phyloP scores from a whole-genome alignment of 2,329 filamentous ascomycete genomes.

The Cladobotryum protrusum region DNA sequence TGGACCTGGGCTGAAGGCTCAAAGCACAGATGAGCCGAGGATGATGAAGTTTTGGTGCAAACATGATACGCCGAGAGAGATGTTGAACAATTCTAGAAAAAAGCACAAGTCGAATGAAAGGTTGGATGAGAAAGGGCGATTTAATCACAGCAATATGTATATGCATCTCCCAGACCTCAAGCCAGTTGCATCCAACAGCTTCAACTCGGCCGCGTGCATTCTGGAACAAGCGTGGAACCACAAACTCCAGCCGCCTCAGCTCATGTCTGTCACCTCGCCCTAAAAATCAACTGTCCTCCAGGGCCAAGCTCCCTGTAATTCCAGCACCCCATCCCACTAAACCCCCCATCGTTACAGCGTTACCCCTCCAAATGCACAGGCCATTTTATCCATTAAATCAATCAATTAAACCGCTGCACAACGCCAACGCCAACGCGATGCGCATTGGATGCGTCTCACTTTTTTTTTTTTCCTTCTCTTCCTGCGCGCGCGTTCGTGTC shows the following conservation, averaged over 20 bases:
- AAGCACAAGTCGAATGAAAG: too few species aligned
- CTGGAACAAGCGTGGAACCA: neutral
- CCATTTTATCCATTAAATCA: neutral
- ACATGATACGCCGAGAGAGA: too few species aligned
- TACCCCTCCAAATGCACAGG: too few species aligned
- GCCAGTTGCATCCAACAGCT: neutral
- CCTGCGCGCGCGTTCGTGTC: constrained; percentile 14
- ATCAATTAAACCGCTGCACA: constrained; percentile 3
- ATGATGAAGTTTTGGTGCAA: too few species aligned
- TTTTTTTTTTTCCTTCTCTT: neutral
- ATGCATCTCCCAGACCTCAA: neutral
- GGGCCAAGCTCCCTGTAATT: neutral
- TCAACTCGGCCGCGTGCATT: neutral
- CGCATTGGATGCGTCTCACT: neutral
- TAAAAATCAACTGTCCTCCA: neutral
- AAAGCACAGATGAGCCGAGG: too few species aligned
- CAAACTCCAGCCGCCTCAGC: too few species aligned
- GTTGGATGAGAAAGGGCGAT: too few species aligned
- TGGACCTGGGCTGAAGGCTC: too few species aligned
- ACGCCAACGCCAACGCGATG: constrained; percentile 16
- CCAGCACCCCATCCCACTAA: neutral
- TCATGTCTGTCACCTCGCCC: too few species aligned
- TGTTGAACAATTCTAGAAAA: too few species aligned
- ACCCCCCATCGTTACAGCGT: constrained; percentile 1
- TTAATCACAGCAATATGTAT: too few species aligned